These are phyloP conservation scores for Saccharomycopsis babjevae DNA, from an alignment of 805 yeast species.

Conservation along the genomic window DNA sequence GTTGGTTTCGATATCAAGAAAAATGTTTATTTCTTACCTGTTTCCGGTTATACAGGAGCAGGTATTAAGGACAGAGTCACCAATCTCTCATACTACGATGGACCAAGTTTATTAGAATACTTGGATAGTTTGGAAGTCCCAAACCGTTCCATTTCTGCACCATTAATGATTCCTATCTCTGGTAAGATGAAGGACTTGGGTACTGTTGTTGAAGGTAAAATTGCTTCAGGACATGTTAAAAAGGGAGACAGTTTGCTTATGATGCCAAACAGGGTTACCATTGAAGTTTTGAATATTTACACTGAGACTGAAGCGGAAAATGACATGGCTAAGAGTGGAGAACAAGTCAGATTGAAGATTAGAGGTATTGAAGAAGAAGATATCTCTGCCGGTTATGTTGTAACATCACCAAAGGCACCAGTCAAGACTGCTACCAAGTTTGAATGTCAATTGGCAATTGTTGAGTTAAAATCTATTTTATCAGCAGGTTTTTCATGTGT, in stretches of 20 bases:
- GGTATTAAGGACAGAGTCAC: slow-evolving; percentile 83
- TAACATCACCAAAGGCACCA: slow-evolving; percentile 78
- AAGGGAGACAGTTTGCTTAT: slow-evolving; percentile 65
- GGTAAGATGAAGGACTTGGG: slow-evolving; percentile 96
- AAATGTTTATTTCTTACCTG: slow-evolving; percentile 90
- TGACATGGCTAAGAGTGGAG: slow-evolving; percentile 86
- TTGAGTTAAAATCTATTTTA: slow-evolving; percentile 87
- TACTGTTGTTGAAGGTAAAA: slow-evolving; percentile 95
- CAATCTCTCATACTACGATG: slow-evolving; percentile 79
- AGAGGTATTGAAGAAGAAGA: slow-evolving; percentile 98
- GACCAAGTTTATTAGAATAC: slow-evolving; percentile 86
- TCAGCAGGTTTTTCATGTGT: slow-evolving; percentile 96
- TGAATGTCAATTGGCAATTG: slow-evolving; percentile 95
- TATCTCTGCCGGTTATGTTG: slow-evolving; percentile 80
- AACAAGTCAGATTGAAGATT: slow-evolving; percentile 87
- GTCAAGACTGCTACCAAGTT: slow-evolving; percentile 84
- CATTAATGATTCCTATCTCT: slow-evolving; percentile 94
- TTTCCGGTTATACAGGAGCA: slow-evolving; percentile 95
- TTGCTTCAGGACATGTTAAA: slow-evolving; percentile 89
- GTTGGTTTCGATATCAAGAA: slow-evolving; percentile 80
- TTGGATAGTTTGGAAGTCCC: slow-evolving; percentile 74
- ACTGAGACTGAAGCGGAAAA: slow-evolving; percentile 96
- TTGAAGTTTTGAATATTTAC: slow-evolving; percentile 80
- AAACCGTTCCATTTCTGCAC: slow-evolving; percentile 83
- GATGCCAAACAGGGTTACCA: slow-evolving; percentile 84